Conservation (phyloP, 1,284 basidiomycete species). For the Heterobasidion annosum region DNA sequence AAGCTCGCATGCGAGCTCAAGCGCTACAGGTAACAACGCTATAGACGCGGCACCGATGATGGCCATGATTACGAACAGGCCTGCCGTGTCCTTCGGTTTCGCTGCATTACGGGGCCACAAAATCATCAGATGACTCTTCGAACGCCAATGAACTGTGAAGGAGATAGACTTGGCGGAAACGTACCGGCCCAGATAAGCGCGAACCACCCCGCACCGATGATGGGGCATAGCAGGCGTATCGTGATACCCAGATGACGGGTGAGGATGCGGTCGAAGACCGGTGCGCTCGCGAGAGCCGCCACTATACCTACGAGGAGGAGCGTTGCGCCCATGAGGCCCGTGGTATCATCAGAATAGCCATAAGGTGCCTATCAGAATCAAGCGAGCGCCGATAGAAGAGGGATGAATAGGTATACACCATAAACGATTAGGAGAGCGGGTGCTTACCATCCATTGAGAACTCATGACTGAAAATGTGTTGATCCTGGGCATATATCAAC, state of each 20-base stretch:
- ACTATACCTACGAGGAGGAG: constrained; percentile 63
- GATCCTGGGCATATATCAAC: constrained; percentile 16
- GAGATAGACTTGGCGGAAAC: neutral
- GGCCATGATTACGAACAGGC: constrained; percentile 55
- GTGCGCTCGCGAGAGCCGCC: constrained; percentile 54
- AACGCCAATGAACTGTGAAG: neutral
- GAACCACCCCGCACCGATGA: constrained; percentile 55
- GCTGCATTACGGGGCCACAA: constrained; percentile 27
- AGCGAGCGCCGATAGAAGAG: neutral
- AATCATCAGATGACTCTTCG: neutral
- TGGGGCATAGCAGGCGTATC: constrained; percentile 49
- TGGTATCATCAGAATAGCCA: constrained; percentile 55
- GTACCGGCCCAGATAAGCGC: constrained; percentile 70
- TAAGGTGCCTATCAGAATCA: constrained; percentile 44
- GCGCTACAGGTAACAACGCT: constrained; percentile 60
- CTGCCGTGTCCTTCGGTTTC: constrained; percentile 45
- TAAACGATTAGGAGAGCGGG: neutral
- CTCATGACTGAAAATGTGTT: constrained; percentile 54
- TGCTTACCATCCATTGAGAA: constrained; percentile 50
- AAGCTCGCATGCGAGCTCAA: constrained; percentile 71
- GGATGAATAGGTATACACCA: neutral
- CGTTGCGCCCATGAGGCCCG: constrained; percentile 62
- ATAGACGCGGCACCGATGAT: constrained; percentile 58
- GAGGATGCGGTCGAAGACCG: constrained; percentile 70
- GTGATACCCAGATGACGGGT: constrained; percentile 58